phyloP scores from a whole-genome alignment of 768 basidiomycete species.

The Saitozyma podzolica region DNA sequence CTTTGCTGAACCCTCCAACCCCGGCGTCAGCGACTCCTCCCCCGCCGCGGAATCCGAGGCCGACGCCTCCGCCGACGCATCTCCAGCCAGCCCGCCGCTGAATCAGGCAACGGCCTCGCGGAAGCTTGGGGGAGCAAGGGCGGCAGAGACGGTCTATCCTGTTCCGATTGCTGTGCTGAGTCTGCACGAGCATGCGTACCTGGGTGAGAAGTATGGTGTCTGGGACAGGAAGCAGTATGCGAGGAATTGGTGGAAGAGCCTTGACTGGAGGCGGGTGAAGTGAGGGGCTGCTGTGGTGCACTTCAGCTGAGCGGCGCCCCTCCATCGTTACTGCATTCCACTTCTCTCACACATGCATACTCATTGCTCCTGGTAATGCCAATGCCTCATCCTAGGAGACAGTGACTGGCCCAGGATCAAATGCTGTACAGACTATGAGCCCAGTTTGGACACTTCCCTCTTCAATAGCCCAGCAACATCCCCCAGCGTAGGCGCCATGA shows the following conservation, averaged over 20 bases:
- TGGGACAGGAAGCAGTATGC: slow-evolving; percentile 46
- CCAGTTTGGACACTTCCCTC: too few species aligned
- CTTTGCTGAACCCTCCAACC: slow-evolving; percentile 15
- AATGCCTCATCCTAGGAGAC: too few species aligned
- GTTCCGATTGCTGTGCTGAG: slow-evolving; percentile 45
- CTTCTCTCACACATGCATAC: neutral
- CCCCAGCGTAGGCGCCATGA: slow-evolving; percentile 8
- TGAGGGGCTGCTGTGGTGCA: too few species aligned
- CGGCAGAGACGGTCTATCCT: slow-evolving; percentile 15
- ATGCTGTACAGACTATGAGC: too few species aligned
- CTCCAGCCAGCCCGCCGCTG: neutral
- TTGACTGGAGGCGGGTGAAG: slow-evolving; percentile 44
- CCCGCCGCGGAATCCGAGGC: neutral
- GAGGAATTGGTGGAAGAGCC: slow-evolving; percentile 44
- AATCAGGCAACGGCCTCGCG: neutral
- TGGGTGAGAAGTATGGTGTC: slow-evolving; percentile 42
- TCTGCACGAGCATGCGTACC: slow-evolving; percentile 48
- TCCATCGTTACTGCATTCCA: neutral
- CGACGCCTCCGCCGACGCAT: neutral
- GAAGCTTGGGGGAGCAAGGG: neutral
- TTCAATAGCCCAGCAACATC: slow-evolving; percentile 7
- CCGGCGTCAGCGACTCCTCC: slow-evolving; percentile 11
- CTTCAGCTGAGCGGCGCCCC: neutral
- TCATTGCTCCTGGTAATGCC: neutral
- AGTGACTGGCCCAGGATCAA: too few species aligned